Conservation (phyloP, 2,329 filamentous ascomycete genomes). For the Zalaria obscura region DNA sequence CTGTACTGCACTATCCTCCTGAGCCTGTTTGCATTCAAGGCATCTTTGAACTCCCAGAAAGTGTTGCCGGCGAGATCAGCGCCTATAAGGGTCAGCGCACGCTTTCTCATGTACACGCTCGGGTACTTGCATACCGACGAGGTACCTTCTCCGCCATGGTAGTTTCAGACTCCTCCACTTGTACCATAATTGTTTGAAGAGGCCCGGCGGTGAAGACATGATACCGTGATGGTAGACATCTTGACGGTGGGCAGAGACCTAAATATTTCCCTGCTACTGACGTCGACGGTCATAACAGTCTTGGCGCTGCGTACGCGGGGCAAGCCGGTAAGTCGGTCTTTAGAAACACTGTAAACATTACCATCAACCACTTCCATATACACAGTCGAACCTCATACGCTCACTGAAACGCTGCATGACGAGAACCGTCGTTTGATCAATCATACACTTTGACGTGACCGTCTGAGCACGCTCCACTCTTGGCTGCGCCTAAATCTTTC, state of each 20-base stretch:
- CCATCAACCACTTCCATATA: too few relatives aligned
- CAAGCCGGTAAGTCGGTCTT: too few relatives aligned
- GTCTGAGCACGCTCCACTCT: too few relatives aligned
- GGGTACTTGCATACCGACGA: slow-evolving; percentile 34
- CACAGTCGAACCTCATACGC: too few relatives aligned
- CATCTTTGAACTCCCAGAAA: slow-evolving; percentile 53
- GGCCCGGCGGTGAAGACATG: slow-evolving; percentile 23
- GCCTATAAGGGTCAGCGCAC: slow-evolving; percentile 24
- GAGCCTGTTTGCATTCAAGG: slow-evolving; percentile 36
- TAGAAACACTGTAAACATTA: too few relatives aligned
- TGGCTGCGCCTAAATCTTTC: too few relatives aligned
- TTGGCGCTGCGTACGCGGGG: neutral
- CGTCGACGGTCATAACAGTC: neutral
- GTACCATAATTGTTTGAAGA: slow-evolving; percentile 37
- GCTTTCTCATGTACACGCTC: neutral
- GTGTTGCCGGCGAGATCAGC: slow-evolving; percentile 49
- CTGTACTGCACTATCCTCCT: slow-evolving; percentile 46
- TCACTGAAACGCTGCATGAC: too few relatives aligned
- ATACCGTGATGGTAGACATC: slow-evolving; percentile 5
- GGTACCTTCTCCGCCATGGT: slow-evolving; percentile 46
- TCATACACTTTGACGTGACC: too few relatives aligned
- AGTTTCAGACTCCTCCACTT: slow-evolving; percentile 48
- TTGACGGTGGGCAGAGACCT: neutral
- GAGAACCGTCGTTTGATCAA: too few relatives aligned
- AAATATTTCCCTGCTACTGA: neutral